A percentile compares a stretch with the other conserved stretches of the same genome.
Evolutionary conservation across 179 eudicot genomes (phyloP).

Genomic region (Beta lomatogona): DNA sequence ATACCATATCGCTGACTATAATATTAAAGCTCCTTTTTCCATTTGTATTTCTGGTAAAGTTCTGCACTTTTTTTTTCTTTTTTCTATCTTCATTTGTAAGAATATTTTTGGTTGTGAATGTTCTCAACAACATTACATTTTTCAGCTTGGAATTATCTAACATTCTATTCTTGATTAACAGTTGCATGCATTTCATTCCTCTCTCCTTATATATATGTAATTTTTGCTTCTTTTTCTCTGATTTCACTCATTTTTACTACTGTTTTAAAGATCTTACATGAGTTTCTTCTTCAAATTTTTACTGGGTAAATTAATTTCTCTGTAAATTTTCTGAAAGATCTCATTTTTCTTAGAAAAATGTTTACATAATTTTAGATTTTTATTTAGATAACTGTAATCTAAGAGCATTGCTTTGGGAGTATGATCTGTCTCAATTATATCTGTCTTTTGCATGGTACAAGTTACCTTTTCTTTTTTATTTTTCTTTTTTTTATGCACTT

Average conservation of each 20-base stretch:
- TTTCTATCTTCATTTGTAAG: constrained; percentile 6
- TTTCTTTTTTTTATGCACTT: constrained; percentile 5
- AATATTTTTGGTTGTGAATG: constrained; percentile 29
- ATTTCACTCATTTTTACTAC: neutral
- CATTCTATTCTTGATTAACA: constrained; percentile 24
- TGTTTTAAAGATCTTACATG: constrained; percentile 18
- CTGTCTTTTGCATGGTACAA: constrained; percentile 34
- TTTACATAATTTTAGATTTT: too few relatives aligned
- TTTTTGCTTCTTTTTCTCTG: neutral
- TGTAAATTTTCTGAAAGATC: neutral
- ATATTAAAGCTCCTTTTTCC: constrained; percentile 26
- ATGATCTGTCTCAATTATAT: constrained; percentile 15
- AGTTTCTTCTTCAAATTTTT: constrained; percentile 5
- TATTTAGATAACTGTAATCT: constrained; percentile 15
- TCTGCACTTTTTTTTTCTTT: constrained; percentile 20
- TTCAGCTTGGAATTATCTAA: constrained; percentile 23
- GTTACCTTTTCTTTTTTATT: constrained; percentile 9
- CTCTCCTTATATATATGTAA: neutral
- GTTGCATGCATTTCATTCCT: constrained; percentile 30
- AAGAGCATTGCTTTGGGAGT: neutral
- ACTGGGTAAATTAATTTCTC: neutral
- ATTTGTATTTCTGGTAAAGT: constrained; percentile 36
- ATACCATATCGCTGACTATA: neutral
- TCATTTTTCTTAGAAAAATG: too few relatives aligned
- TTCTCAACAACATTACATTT: constrained; percentile 22